Conservation (phyloP, 225 moss, liverwort and hornwort genomes). For the Ulota crispa region DNA sequence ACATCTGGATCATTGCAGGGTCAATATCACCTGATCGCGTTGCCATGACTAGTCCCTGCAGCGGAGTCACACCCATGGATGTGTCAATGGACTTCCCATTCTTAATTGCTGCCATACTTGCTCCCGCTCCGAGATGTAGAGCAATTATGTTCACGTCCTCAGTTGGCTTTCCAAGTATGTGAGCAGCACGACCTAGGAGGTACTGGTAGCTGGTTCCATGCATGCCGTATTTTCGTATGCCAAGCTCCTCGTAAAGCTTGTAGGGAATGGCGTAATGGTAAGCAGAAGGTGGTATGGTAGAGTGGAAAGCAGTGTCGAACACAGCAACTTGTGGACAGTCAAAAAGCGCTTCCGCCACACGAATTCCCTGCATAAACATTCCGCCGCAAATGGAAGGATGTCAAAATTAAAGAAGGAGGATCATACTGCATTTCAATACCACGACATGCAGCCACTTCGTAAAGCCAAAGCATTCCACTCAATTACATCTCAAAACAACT, state of each 20-base stretch:
- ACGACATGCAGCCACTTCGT: conserved; percentile 15
- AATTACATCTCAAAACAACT: conserved; percentile 2
- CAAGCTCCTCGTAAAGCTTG: conserved; percentile 71
- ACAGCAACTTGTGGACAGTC: conserved; percentile 97
- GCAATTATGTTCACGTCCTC: conserved; percentile 69
- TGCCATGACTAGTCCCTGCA: conserved; percentile 90
- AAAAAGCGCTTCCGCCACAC: conserved; percentile 81
- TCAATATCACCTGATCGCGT: conserved; percentile 90
- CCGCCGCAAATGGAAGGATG: not conserved
- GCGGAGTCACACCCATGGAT: conserved; percentile 87
- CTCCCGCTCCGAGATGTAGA: conserved; percentile 92
- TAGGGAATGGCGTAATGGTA: conserved; percentile 82
- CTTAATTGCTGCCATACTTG: conserved; percentile 90
- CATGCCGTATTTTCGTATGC: conserved; percentile 80
- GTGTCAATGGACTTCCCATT: conserved; percentile 77
- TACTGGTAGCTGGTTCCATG: conserved; percentile 91
- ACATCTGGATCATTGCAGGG: conserved; percentile 71
- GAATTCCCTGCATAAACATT: conserved; percentile 61
- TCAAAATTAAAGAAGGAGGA: not conserved
- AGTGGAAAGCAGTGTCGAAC: conserved; percentile 93
- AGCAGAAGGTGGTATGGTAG: conserved; percentile 74
- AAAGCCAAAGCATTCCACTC: conserved; percentile 2
- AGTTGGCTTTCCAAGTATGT: conserved; percentile 65
- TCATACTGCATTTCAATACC: not conserved
- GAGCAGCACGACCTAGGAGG: conserved; percentile 63